phyloP scores from a whole-genome alignment of 2,329 filamentous ascomycete genomes.

The Diaporthe ampelina region DNA sequence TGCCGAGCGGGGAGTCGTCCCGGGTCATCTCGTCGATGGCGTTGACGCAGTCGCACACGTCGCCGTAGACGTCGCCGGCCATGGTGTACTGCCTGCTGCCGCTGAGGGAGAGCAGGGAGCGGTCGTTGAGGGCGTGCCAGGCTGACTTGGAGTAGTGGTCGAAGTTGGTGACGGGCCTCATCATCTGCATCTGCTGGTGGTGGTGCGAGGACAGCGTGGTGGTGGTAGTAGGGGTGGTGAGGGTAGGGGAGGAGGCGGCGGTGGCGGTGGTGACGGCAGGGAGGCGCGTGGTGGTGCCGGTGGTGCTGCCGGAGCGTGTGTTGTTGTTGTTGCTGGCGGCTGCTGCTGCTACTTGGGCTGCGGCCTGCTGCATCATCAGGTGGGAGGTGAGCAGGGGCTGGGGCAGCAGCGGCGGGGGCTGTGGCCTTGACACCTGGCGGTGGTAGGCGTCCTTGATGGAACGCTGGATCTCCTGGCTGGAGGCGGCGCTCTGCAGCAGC shows the following conservation, averaged over 20 bases:
- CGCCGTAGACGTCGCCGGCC: slow-evolving; percentile 22
- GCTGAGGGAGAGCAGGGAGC: slow-evolving; percentile 13
- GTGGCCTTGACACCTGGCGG: slow-evolving; percentile 3
- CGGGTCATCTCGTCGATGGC: slow-evolving; percentile 31
- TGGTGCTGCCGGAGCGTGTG: too few relatives aligned
- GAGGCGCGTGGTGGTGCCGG: background rate
- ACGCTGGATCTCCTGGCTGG: slow-evolving; percentile 23
- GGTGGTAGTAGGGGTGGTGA: background rate
- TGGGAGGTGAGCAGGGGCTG: slow-evolving; percentile 2
- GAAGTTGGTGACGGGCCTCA: slow-evolving; percentile 34
- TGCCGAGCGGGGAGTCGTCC: slow-evolving; percentile 26
- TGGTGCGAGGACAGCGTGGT: background rate
- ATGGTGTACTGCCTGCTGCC: slow-evolving; percentile 31
- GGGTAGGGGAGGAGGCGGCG: background rate
- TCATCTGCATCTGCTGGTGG: background rate
- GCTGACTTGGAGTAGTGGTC: slow-evolving; percentile 36
- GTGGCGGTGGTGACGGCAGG: too few relatives aligned
- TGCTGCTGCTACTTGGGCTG: too few relatives aligned
- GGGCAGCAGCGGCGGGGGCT: slow-evolving; percentile 15
- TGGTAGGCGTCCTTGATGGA: slow-evolving; percentile 17
- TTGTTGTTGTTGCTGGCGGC: too few relatives aligned
- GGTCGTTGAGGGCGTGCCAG: slow-evolving; percentile 35
- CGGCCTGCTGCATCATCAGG: background rate
- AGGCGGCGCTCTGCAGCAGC: slow-evolving; percentile 19
- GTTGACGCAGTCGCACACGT: slow-evolving; percentile 26